These are phyloP conservation scores for Clarkia xantiana DNA, from an alignment of 345 rosid genomes.

Conservation along the genomic window DNA sequence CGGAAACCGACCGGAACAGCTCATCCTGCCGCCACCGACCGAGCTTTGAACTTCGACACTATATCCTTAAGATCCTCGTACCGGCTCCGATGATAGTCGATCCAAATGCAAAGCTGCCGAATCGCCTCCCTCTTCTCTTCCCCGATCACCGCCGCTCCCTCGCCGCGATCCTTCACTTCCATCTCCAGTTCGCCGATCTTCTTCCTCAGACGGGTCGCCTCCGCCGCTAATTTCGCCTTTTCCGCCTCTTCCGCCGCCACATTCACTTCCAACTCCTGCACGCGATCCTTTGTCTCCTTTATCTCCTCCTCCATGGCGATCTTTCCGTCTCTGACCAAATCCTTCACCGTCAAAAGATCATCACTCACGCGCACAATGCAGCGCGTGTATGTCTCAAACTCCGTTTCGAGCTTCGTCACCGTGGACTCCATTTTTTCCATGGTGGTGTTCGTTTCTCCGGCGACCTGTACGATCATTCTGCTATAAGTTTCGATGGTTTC, in stretches of 20 bases:
- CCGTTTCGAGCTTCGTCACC: slow-evolving; percentile 28
- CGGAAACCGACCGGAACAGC: too few species aligned
- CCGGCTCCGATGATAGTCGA: slow-evolving; percentile 68
- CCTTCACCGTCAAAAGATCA: slow-evolving; percentile 31
- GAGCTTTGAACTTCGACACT: slow-evolving; percentile 22
- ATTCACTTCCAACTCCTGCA: slow-evolving; percentile 31
- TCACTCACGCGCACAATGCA: slow-evolving; percentile 22
- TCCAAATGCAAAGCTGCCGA: slow-evolving; percentile 74
- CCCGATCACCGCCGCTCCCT: slow-evolving; percentile 27
- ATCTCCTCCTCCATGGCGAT: slow-evolving; percentile 9
- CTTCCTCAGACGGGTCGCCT: slow-evolving; percentile 19
- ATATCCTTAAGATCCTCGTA: slow-evolving; percentile 39
- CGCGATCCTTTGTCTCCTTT: slow-evolving; percentile 13
- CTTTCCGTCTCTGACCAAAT: slow-evolving; percentile 27
- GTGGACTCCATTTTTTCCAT: slow-evolving; percentile 26
- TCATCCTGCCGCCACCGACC: too few species aligned
- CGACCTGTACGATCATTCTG: slow-evolving; percentile 28
- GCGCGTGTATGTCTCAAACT: slow-evolving; percentile 18
- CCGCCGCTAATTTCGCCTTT: slow-evolving; percentile 28
- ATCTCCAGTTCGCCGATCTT: slow-evolving; percentile 25
- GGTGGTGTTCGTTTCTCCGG: slow-evolving; percentile 23
- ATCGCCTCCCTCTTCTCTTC: slow-evolving; percentile 91
- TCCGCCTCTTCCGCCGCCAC: slow-evolving; percentile 34
- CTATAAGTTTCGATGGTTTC: slow-evolving; percentile 25
- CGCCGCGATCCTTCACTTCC: slow-evolving; percentile 34